phyloP scores from a whole-genome alignment of 2,329 filamentous ascomycete species.

The Aureobasidium sp. region DNA sequence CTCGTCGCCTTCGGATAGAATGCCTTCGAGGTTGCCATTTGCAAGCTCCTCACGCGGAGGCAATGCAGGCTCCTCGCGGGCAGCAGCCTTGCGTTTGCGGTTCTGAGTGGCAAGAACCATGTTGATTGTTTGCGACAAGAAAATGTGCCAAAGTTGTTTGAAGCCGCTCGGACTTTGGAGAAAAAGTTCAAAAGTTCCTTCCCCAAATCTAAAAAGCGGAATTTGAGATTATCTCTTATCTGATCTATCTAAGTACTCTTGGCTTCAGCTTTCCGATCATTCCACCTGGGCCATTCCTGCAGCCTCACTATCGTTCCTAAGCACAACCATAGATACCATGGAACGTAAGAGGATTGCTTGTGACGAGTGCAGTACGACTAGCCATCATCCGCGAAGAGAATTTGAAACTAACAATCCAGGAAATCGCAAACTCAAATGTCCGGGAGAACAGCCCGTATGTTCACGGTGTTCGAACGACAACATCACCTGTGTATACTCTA shows the following conservation, averaged over 20 bases:
- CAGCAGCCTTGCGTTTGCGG: constrained; percentile 18
- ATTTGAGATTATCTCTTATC: constrained; percentile 2
- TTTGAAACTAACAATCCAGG: constrained; percentile 26
- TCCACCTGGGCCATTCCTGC: background rate
- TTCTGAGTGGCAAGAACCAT: constrained; percentile 16
- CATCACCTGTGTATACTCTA: constrained; percentile 40
- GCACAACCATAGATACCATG: background rate
- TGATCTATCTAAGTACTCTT: background rate
- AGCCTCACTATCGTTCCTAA: background rate
- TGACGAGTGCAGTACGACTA: constrained; percentile 35
- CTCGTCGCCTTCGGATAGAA: constrained; percentile 17
- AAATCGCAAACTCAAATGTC: constrained; percentile 44
- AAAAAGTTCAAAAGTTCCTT: constrained; percentile 8
- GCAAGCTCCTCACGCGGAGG: constrained; percentile 16
- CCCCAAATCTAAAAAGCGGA: background rate
- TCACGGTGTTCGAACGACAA: constrained; percentile 36
- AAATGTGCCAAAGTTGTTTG: constrained; percentile 3
- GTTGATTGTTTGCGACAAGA: constrained; percentile 12
- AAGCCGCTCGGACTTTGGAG: constrained; percentile 3
- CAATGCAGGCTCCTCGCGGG: constrained; percentile 7
- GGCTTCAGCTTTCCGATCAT: background rate
- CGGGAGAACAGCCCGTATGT: constrained; percentile 37
- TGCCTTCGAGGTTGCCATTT: constrained; percentile 17
- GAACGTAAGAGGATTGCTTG: constrained; percentile 27
- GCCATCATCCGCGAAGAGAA: no score